Base-by-base conservation (phyloP, 768 basidiomycete genomes). In the Coprinopsis marcescibilis region DNA sequence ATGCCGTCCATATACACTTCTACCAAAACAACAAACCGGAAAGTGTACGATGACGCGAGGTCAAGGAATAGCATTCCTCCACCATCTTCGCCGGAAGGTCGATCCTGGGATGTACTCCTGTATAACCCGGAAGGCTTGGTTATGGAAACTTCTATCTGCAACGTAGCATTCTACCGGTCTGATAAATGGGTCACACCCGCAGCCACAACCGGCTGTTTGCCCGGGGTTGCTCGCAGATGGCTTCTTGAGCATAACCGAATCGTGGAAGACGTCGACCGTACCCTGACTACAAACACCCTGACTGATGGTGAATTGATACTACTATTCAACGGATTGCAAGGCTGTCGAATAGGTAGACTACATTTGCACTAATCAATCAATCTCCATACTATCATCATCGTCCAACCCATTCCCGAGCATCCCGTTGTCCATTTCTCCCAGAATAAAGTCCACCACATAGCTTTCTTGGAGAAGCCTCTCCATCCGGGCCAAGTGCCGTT, bases 391-490 rank as follows among this genome's bases (percentile, higher is more conserved):
- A 25, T 69, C 68, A 17, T 77, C 75, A 25, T 71, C 68, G 3
- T 63, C 57, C 29, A 67, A 57, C 17, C 66, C 68, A 20, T 62
- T 71, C 53, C 71, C 74, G 45, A 86, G 77, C 64, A 86, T 73
- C 20, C 84, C 85, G 52, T 77, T 83, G 57, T 90, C 89, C 89
- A 92, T 92, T 70, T 92, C 89, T 13, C 77, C 78, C 24, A 92
- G 67, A 46, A 92, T 71, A 53, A 88, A 94, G 61, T 99, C 96
- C 46, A 99, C 79, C 52, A 96, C 82, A 58, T 92, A 98, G 61
- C 91, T 96, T 58, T 98, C 96, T 68, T 96, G 90, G 25, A 96
- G 78, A 46, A 96, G 66, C 59, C 81, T 78, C 49, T 94, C 90
- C 62, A 93, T 77, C 55, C 94, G 72, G 29, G 82, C 67, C 34